A percentile compares a stretch with the other conserved stretches of the same genome.
phyloP scores from a whole-genome alignment of 371 early-diverging fungal species.

The Parasitella parasitica region DNA sequence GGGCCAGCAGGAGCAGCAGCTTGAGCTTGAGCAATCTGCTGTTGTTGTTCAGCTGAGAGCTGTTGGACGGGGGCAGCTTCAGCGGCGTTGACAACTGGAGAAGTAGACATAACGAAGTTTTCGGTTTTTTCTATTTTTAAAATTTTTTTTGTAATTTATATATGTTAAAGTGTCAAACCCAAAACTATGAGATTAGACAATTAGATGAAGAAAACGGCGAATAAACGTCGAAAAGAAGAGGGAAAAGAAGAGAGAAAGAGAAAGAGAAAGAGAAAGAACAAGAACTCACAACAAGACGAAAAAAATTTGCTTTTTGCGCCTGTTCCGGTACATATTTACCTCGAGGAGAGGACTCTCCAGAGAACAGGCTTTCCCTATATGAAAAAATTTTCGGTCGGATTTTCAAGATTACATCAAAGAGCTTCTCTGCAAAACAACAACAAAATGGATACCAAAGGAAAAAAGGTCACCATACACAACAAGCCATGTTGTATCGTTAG shows the following conservation, averaged over 20 bases:
- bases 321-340: not conserved
- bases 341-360: not conserved
- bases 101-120: constrained; percentile 52
- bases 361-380: not conserved
- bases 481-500: not conserved
- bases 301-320: constrained; percentile 1
- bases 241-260: constrained; percentile 19
- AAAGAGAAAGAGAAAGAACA: constrained; percentile 19
- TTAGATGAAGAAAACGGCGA: constrained; percentile 25
- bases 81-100: constrained; percentile 51
- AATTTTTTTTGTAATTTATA: constrained; percentile 48
- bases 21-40: constrained; percentile 60
- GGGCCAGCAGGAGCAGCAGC: constrained; percentile 43
- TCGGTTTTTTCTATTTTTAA: constrained; percentile 46
- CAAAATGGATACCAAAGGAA: not conserved
- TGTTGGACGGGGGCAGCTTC: constrained; percentile 45
- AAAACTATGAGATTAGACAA: constrained; percentile 29
- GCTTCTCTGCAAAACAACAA: not conserved
- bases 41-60: constrained; percentile 61
- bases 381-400: constrained; percentile 1
- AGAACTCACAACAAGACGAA: not conserved
- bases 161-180: constrained; percentile 25
- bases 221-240: constrained; percentile 32
- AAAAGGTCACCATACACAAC: not conserved
- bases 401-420: not conserved